Evolutionary conservation across 257 asterid species (phyloP).

Genomic region (Gynochthodes officinalis): DNA sequence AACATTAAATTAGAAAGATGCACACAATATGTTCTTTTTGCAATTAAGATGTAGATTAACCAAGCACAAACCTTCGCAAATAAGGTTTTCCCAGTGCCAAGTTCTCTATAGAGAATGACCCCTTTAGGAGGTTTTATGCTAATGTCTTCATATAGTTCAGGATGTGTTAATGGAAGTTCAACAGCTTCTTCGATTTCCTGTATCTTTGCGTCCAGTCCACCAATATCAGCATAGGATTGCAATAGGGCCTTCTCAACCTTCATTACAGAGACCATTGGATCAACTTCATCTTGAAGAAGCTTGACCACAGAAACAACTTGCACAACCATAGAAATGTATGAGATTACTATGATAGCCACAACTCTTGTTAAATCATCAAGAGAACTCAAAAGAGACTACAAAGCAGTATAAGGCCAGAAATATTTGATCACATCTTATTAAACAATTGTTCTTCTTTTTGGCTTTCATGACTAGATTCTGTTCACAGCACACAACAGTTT

Average conservation of each 20-base stretch:
- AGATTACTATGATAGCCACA: neutral
- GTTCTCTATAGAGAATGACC: slow-evolving; percentile 89
- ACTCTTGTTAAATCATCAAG: neutral
- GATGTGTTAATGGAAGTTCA: slow-evolving; percentile 49
- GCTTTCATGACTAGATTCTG: no score
- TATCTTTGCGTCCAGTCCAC: slow-evolving; percentile 47
- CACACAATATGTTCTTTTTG: neutral
- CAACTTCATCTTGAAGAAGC: slow-evolving; percentile 87
- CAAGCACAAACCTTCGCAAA: slow-evolving; percentile 75
- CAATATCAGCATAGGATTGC: slow-evolving; percentile 79
- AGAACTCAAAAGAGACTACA: no score
- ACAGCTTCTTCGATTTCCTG: slow-evolving; percentile 54
- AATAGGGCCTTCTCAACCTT: slow-evolving; percentile 94
- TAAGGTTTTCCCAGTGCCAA: slow-evolving; percentile 91
- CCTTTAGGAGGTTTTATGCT: slow-evolving; percentile 84
- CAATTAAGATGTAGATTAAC: neutral
- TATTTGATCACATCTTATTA: no score
- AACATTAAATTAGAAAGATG: neutral
- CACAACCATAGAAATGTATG: slow-evolving; percentile 11
- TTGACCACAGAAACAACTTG: slow-evolving; percentile 93
- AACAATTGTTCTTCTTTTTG: no score
- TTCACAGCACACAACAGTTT: no score
- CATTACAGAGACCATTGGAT: slow-evolving; percentile 93
- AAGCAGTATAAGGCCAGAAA: no score
- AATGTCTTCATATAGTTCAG: slow-evolving; percentile 57